Evolutionary conservation across 2,329 filamentous ascomycete species (phyloP).

Genomic region (Torrubiella hemipterigena): DNA sequence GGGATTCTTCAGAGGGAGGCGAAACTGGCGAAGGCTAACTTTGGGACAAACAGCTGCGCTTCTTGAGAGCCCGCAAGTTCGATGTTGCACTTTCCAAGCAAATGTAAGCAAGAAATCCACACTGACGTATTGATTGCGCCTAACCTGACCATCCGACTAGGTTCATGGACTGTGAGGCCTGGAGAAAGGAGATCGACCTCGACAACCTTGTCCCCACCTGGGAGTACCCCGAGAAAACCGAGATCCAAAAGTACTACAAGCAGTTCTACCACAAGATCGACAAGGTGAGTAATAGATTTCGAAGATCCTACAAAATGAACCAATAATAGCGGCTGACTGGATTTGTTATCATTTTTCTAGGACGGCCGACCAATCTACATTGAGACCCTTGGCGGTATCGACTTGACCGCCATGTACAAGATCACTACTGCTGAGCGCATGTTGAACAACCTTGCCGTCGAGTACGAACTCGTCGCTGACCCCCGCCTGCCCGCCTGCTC

Average conservation of each 20-base stretch:
- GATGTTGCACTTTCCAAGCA: constrained; percentile 71
- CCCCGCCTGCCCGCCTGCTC: constrained; percentile 91
- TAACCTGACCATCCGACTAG: constrained; percentile 36
- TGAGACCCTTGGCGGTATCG: constrained; percentile 87
- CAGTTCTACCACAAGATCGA: constrained; percentile 99
- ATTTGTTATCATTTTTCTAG: constrained; percentile 28
- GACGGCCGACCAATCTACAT: constrained; percentile 97
- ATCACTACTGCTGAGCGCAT: constrained; percentile 89
- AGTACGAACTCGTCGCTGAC: constrained; percentile 94
- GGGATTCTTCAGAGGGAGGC: background rate
- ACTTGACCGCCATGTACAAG: constrained; percentile 80
- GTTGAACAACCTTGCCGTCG: constrained; percentile 89
- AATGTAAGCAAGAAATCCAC: constrained; percentile 81
- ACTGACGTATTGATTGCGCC: too few species aligned
- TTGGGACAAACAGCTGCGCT: constrained; percentile 51
- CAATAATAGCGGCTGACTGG: constrained; percentile 1
- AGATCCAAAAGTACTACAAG: constrained; percentile 85
- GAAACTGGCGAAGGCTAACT: constrained; percentile 8
- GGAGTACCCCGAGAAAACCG: constrained; percentile 73
- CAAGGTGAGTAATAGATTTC: constrained; percentile 38
- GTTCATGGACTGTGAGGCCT: constrained; percentile 84
- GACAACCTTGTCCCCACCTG: constrained; percentile 72
- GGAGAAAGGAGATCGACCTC: constrained; percentile 77
- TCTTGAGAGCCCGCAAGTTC: constrained; percentile 91
- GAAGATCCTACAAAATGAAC: constrained; percentile 22